Evolutionary conservation across 1,284 basidiomycete species (phyloP).

Genomic region (Pseudozyma tsukubaensis): DNA sequence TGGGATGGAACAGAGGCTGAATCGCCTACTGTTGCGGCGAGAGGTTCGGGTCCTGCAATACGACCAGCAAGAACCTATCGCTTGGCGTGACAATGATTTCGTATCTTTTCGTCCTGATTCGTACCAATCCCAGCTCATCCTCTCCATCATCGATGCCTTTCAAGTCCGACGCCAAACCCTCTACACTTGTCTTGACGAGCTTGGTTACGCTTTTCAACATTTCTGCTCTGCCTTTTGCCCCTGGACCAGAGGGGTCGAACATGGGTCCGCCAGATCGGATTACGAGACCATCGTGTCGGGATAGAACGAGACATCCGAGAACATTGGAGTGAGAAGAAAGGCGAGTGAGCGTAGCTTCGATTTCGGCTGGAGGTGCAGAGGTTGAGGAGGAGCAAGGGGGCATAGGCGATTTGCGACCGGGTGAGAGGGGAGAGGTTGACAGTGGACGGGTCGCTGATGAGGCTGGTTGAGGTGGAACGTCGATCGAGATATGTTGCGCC

Average conservation of each 20-base stretch:
- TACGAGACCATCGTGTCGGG: constrained; percentile 59
- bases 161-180: constrained; percentile 42
- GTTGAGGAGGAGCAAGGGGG: constrained; percentile 48
- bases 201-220: constrained; percentile 51
- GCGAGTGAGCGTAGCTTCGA: constrained; percentile 60
- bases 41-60: constrained; percentile 47
- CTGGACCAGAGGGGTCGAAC: constrained; percentile 65
- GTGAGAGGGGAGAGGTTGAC: constrained; percentile 31
- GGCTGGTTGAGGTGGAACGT: background rate
- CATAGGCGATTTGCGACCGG: constrained; percentile 52
- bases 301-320: constrained; percentile 56
- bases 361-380: constrained; percentile 54
- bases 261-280: constrained; percentile 62
- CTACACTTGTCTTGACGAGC: constrained; percentile 49
- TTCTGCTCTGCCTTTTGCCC: constrained; percentile 50
- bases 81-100: constrained; percentile 67
- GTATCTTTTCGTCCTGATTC: constrained; percentile 62
- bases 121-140: constrained; percentile 61
- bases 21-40: constrained; percentile 4
- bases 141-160: constrained; percentile 32
- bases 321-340: constrained; percentile 58
- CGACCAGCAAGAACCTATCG: constrained; percentile 65
- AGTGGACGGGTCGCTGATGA: constrained; percentile 18
- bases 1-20: background rate
- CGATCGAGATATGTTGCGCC: constrained; percentile 21